These are phyloP conservation scores for Epichloe festucae DNA, from an alignment of 2,329 filamentous ascomycete genomes.

Conservation along the genomic window DNA sequence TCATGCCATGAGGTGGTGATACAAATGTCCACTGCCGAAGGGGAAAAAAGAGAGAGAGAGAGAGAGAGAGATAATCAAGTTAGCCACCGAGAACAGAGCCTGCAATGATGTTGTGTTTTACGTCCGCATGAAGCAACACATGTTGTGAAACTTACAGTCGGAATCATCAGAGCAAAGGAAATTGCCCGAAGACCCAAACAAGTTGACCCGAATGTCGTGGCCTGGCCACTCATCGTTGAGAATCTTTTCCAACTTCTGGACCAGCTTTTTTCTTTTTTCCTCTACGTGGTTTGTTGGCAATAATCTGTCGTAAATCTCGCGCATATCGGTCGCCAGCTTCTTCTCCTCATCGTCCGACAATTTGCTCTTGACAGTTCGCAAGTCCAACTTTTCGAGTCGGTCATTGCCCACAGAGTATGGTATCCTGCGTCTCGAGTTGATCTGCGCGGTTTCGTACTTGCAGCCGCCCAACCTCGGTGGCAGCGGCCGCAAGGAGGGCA, in stretches of 20 bases:
- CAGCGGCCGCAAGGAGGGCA: slow-evolving; percentile 54
- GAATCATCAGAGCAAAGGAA: slow-evolving; percentile 89
- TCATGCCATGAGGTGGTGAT: slow-evolving; percentile 85
- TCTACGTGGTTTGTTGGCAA: slow-evolving; percentile 72
- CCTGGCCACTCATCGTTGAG: slow-evolving; percentile 89
- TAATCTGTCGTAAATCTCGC: slow-evolving; percentile 72
- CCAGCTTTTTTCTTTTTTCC: slow-evolving; percentile 57
- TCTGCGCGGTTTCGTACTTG: slow-evolving; percentile 78
- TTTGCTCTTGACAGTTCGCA: slow-evolving; percentile 58
- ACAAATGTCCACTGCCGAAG: slow-evolving; percentile 73
- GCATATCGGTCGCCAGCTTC: slow-evolving; percentile 70
- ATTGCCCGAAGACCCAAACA: slow-evolving; percentile 98
- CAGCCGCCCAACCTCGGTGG: slow-evolving; percentile 52
- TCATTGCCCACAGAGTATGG: slow-evolving; percentile 84
- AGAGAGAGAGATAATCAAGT: background rate
- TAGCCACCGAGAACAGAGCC: slow-evolving; percentile 1
- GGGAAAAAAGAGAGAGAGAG: background rate
- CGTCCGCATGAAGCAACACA: background rate
- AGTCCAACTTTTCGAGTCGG: slow-evolving; percentile 56
- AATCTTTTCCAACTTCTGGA: slow-evolving; percentile 77
- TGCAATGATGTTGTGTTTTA: background rate
- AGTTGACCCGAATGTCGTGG: slow-evolving; percentile 75
- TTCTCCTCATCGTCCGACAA: slow-evolving; percentile 61
- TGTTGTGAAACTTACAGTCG: slow-evolving; percentile 54
- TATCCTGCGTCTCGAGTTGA: slow-evolving; percentile 73